Conservation (phyloP, 768 basidiomycete genomes). For the Tulasnella sp. region DNA sequence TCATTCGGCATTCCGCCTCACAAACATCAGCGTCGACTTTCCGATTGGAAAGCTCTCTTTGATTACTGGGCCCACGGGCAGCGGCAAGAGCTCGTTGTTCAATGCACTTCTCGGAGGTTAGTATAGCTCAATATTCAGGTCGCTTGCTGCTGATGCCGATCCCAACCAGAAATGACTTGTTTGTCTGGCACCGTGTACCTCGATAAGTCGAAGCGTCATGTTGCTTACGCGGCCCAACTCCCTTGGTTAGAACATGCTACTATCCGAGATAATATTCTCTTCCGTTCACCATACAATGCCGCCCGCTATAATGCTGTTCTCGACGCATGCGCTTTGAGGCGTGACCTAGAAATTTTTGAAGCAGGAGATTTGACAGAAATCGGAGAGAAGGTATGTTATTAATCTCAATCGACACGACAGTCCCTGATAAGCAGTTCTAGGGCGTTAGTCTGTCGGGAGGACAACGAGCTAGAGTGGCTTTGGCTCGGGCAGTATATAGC, state of each 20-base stretch:
- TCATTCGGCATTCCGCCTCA: constrained; percentile 34
- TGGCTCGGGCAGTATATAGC: constrained; percentile 69
- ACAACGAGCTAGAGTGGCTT: constrained; percentile 56
- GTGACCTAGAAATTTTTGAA: constrained; percentile 57
- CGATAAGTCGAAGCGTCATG: constrained; percentile 43
- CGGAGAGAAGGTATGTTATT: constrained; percentile 53
- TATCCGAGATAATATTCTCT: constrained; percentile 70
- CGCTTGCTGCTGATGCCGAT: background rate
- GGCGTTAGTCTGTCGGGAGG: constrained; percentile 56
- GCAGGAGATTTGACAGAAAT: constrained; percentile 76
- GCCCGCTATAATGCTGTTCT: constrained; percentile 53
- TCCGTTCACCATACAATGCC: constrained; percentile 46
- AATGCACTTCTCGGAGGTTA: constrained; percentile 54
- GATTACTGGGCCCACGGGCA: constrained; percentile 52
- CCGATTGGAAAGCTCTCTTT: constrained; percentile 45
- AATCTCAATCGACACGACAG: too few species aligned
- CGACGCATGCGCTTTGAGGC: constrained; percentile 59
- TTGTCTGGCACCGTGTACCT: constrained; percentile 40
- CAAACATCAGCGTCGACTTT: constrained; percentile 45
- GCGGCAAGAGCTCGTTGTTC: constrained; percentile 55
- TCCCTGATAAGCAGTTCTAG: background rate
- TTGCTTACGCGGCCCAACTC: constrained; percentile 38
- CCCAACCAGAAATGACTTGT: constrained; percentile 43
- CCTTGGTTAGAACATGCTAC: constrained; percentile 69
- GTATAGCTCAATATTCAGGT: constrained; percentile 17